Evolutionary conservation across 305 asterid genomes (phyloP), one percentile per base, ranked within the genome.

Genomic region (Ajuga reptans): DNA sequence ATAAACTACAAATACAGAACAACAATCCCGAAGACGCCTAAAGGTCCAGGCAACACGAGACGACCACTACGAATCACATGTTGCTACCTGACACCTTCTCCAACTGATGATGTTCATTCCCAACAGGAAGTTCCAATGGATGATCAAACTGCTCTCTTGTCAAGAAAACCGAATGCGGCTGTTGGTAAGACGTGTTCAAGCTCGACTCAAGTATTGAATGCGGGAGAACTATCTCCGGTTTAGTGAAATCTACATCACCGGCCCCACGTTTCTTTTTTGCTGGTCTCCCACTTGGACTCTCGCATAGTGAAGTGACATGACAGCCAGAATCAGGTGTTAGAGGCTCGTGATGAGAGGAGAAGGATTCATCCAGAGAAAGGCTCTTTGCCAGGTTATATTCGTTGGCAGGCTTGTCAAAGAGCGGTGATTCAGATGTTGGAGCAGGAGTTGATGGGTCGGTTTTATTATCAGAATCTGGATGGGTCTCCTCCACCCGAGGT

Each of bases 311-410:
- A 41, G 71, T 71, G 58, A 62, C 72, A 4, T 72, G 76, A 72
- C 92, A 80, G 66, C 79, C 82, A 52, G 98, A 90, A 75, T 93
- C 96, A 0, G 97, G 95, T 21, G 95, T 90, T 72, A 75, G 87
- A 41, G 97, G 95, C 81, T 89, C 96, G 27, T 85, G 87, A 54
- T 78, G 89, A 50, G 96, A 88, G 62, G 92, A 86, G 81, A 86
- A 82, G 42, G 96, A 84, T 64, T 87, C 95, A 9, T 89, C 93
- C 9, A 77, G 69, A 49, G 95, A 92, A 37, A 80, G 80, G 77
- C 86, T 83, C 82, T 86, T 84, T 64, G 73, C 68, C 24, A 77
- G 64, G 70, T 79, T 75, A 52, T 63, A 76, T 52, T 85, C 95
- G 31, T 83, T 79, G 69, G 78, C 68, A 46, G 85, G 84, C 71